Percentiles rank a stretch among this genome's conserved stretches.
Conservation (phyloP, 2,329 filamentous ascomycete species). For the Ophiognomonia clavigignenti-juglandacearum region DNA sequence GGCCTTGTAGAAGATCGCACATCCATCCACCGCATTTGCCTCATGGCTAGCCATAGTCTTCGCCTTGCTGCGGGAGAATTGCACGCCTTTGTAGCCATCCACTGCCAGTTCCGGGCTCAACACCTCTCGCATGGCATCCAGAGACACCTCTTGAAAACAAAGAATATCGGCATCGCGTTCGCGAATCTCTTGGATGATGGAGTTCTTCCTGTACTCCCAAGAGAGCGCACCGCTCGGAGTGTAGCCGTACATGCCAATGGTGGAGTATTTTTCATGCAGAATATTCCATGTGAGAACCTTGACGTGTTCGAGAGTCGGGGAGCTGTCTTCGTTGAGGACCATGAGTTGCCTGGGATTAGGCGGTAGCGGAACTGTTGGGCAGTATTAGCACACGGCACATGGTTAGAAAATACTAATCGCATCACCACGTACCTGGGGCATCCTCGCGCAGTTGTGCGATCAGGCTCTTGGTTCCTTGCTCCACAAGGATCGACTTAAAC, state of each 20-base stretch:
- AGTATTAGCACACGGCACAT: too few relatives aligned
- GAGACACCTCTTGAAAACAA: slow-evolving; percentile 89
- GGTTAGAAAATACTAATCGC: background rate
- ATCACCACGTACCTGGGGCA: slow-evolving; percentile 65
- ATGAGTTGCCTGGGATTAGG: slow-evolving; percentile 74
- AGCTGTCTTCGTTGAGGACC: slow-evolving; percentile 65
- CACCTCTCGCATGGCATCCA: slow-evolving; percentile 85
- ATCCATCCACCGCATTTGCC: slow-evolving; percentile 86
- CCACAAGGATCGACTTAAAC: slow-evolving; percentile 76
- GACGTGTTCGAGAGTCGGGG: slow-evolving; percentile 61
- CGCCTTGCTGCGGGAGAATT: slow-evolving; percentile 84
- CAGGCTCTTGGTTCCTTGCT: slow-evolving; percentile 80
- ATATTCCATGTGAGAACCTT: slow-evolving; percentile 94
- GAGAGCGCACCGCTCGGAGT: slow-evolving; percentile 74
- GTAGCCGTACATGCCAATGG: slow-evolving; percentile 80
- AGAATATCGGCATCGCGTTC: slow-evolving; percentile 81
- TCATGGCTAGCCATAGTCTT: slow-evolving; percentile 91
- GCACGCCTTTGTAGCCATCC: slow-evolving; percentile 88
- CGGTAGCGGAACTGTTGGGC: slow-evolving; percentile 71
- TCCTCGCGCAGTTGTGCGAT: slow-evolving; percentile 79
- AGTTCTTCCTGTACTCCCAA: slow-evolving; percentile 82
- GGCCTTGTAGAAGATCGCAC: slow-evolving; percentile 93
- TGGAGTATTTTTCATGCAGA: slow-evolving; percentile 90
- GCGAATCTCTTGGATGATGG: slow-evolving; percentile 78
- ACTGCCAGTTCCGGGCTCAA: slow-evolving; percentile 84